Conservation (phyloP, 257 asterid species). For the Solanum lignicaule region DNA sequence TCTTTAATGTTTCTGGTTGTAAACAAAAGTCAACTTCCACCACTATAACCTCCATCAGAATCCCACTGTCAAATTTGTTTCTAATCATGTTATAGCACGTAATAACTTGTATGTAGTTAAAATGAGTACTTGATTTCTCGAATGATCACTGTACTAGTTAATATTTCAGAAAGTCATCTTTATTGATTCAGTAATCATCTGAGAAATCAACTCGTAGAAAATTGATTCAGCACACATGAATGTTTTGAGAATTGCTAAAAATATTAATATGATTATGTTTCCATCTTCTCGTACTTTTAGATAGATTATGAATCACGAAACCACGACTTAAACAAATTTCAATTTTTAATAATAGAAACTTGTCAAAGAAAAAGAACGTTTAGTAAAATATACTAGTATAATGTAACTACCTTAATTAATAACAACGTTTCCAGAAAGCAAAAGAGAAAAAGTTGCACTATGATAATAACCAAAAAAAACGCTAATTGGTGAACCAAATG, state of each 20-base stretch:
- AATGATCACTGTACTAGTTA: background rate
- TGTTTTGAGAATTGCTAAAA: background rate
- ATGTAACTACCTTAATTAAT: background rate
- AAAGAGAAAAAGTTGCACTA: background rate
- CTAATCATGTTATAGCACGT: background rate
- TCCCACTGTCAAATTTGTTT: background rate
- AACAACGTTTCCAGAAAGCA: background rate
- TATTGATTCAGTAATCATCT: background rate
- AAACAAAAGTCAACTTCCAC: background rate
- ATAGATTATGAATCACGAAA: background rate
- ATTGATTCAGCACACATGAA: background rate
- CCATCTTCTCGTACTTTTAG: background rate
- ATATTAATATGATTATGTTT: background rate
- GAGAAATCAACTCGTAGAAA: background rate
- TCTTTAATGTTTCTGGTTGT: background rate
- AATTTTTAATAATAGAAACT: background rate
- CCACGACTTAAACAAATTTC: background rate
- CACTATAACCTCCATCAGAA: background rate
- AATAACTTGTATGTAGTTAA: background rate
- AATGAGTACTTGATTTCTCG: accelerated
- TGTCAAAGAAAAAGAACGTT: background rate
- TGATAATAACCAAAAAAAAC: background rate
- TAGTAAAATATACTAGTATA: background rate
- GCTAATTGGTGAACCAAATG: background rate
- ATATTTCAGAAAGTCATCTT: background rate